phyloP scores from a whole-genome alignment of 2,329 filamentous ascomycete genomes.

The Diaporthe aspalathi region DNA sequence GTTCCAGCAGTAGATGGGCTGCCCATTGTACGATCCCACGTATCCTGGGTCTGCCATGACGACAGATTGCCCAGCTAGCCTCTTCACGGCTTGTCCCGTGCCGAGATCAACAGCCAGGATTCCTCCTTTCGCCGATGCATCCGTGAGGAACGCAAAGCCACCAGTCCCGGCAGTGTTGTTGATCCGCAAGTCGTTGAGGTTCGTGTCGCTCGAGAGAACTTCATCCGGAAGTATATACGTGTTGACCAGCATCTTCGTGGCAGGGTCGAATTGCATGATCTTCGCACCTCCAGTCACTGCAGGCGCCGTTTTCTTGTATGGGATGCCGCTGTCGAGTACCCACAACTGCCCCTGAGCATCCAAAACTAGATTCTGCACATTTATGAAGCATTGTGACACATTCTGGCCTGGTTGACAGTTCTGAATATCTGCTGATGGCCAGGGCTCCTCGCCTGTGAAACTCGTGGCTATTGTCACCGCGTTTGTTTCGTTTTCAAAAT shows the following conservation, averaged over 20 bases:
- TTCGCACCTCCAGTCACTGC: conserved; percentile 52
- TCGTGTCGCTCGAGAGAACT: conserved; percentile 49
- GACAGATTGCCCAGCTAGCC: conserved; percentile 52
- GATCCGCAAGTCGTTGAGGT: conserved; percentile 56
- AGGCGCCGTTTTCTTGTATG: conserved; percentile 43
- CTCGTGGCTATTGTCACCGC: conserved; percentile 53
- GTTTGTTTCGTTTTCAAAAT: conserved; percentile 49
- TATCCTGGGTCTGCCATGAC: conserved; percentile 52
- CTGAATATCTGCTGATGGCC: conserved; percentile 54
- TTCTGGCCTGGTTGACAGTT: conserved; percentile 52
- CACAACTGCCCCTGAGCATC: conserved; percentile 53
- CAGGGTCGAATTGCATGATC: conserved; percentile 55
- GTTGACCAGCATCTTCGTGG: conserved; percentile 45
- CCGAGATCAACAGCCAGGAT: conserved; percentile 53
- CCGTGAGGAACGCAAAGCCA: conserved; percentile 55
- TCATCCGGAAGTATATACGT: conserved; percentile 53
- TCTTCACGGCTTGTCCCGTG: conserved; percentile 48
- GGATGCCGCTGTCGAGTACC: conserved; percentile 55
- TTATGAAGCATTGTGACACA: conserved; percentile 56
- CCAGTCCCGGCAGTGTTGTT: conserved; percentile 54
- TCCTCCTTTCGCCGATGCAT: conserved; percentile 51
- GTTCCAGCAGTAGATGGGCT: conserved; percentile 50
- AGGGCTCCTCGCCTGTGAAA: conserved; percentile 52
- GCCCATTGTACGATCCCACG: conserved; percentile 52
- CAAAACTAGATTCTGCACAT: conserved; percentile 57